Conservation (phyloP, 257 asterid species). For the Anisodus tanguticus region DNA sequence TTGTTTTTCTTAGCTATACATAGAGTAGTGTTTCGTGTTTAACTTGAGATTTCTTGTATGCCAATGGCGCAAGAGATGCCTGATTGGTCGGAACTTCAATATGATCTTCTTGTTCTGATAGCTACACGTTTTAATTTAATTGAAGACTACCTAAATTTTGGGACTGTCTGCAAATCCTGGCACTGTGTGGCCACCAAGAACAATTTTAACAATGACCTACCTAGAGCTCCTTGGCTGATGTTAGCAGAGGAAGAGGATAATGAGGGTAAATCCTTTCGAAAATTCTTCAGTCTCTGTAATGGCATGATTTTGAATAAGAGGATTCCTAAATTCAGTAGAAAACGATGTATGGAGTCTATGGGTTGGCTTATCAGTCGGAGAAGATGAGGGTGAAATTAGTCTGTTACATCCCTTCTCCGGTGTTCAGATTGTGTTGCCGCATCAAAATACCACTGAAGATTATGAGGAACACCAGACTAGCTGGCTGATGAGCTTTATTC, state of each 20-base stretch:
- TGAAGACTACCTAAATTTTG: not conserved
- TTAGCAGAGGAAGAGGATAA: not conserved
- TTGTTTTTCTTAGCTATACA: too few relatives aligned
- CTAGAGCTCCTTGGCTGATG: not conserved
- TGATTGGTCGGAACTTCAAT: not conserved
- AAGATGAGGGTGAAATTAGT: not conserved
- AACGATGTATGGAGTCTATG: not conserved
- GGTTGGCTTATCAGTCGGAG: not conserved
- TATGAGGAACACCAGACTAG: not conserved
- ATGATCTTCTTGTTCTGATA: not conserved
- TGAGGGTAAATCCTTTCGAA: not conserved
- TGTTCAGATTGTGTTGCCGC: not conserved
- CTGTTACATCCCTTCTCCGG: not conserved
- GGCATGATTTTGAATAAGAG: conserved; percentile 12
- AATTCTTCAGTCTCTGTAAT: not conserved
- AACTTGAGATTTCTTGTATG: too few relatives aligned
- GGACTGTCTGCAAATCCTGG: not conserved
- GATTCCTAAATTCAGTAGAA: not conserved
- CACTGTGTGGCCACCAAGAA: not conserved
- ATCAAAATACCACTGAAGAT: not conserved
- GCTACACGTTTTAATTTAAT: not conserved
- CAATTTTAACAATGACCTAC: not conserved
- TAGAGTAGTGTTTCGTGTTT: too few relatives aligned
- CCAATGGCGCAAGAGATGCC: not conserved
- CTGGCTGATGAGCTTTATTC: not conserved